Conservation (phyloP, 2,329 filamentous ascomycete genomes). For the Trichoderma brevicompactum region DNA sequence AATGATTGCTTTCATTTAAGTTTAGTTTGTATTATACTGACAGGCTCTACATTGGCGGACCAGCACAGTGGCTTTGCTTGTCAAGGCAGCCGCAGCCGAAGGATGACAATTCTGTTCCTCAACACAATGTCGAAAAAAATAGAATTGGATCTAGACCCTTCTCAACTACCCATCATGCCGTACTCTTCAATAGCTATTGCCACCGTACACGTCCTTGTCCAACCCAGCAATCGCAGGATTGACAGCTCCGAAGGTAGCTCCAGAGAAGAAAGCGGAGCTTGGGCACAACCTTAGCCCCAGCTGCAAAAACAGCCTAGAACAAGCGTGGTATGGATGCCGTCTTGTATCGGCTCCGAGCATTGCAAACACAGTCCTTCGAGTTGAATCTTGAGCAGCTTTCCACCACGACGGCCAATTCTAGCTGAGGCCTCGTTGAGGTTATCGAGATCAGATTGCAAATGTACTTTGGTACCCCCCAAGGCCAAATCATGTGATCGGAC, state of each 20-base stretch:
- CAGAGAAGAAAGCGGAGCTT: slow-evolving; percentile 13
- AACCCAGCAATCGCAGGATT: not conserved
- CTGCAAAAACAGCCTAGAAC: slow-evolving; percentile 12
- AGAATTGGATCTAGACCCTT: not conserved
- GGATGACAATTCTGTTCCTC: not conserved
- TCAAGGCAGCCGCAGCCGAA: not conserved
- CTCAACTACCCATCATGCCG: not conserved
- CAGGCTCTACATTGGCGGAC: too few relatives aligned
- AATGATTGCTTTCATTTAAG: not conserved
- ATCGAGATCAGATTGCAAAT: not conserved
- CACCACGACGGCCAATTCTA: not conserved
- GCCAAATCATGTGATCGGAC: slow-evolving; percentile 33
- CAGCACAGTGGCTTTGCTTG: too few relatives aligned
- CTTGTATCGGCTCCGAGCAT: not conserved
- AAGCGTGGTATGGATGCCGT: slow-evolving; percentile 3
- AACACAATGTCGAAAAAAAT: not conserved
- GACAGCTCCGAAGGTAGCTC: slow-evolving; percentile 1
- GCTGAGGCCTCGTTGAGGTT: not conserved
- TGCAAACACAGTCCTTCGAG: not conserved
- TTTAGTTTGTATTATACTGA: too few relatives aligned
- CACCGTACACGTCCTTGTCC: slow-evolving; percentile 7
- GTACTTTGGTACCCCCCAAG: slow-evolving; percentile 11
- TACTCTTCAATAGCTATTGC: slow-evolving; percentile 6
- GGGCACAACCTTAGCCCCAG: slow-evolving; percentile 14
- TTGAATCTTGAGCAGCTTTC: not conserved